Conservation (phyloP, 768 basidiomycete genomes). For the Gautieria morchelliformis region DNA sequence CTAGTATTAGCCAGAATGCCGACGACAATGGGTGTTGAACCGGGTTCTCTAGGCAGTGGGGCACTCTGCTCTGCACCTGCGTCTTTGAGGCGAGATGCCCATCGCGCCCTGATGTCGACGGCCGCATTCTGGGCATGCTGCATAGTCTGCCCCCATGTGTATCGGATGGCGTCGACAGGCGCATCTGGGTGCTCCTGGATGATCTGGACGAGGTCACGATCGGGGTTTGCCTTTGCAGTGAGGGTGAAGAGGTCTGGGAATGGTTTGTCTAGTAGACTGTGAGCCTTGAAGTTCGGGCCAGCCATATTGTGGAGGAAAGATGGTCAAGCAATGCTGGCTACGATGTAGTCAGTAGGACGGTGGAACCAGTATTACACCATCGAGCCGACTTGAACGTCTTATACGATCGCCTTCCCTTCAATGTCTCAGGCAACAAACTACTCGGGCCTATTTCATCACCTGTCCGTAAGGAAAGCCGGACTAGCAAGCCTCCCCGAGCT, state of each 20-base stretch:
- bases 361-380: no score
- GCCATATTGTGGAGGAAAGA: background rate
- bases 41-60: background rate
- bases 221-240: background rate
- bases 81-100: background rate
- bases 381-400: no score
- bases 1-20: background rate
- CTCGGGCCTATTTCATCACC: no score
- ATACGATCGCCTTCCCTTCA: no score
- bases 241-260: background rate
- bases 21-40: background rate
- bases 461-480: no score
- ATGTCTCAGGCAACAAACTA: no score
- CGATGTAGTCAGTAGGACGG: no score
- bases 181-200: background rate
- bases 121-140: conserved; percentile 1
- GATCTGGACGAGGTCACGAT: background rate
- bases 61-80: background rate
- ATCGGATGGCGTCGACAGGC: background rate
- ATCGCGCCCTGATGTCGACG: background rate
- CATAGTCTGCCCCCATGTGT: background rate
- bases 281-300: background rate
- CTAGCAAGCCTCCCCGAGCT: no score
- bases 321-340: no score
- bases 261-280: background rate